phyloP scores from a whole-genome alignment of 1,139 yeast species.

The Tardiomyces depauwii region DNA sequence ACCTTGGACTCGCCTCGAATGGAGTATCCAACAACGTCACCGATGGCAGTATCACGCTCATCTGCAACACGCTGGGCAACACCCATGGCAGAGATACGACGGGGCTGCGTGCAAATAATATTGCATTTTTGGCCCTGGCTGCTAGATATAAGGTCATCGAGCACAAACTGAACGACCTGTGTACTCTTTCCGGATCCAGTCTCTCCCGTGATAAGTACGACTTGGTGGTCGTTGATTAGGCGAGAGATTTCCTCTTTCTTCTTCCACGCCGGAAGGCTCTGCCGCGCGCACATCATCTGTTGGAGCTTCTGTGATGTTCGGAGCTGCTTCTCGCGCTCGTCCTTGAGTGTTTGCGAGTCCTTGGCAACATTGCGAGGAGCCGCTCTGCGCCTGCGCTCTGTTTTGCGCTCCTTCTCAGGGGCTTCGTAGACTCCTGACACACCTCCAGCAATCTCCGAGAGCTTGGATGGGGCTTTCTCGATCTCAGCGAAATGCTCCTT shows the following conservation, averaged over 20 bases:
- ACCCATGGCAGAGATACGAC: constrained; percentile 93
- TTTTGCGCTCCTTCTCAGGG: neutral
- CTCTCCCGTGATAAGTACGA: constrained; percentile 83
- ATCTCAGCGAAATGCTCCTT: constrained; percentile 48
- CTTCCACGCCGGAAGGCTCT: constrained; percentile 73
- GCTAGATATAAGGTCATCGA: constrained; percentile 42
- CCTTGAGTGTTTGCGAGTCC: constrained; percentile 8
- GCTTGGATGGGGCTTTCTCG: constrained; percentile 63
- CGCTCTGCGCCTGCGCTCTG: neutral
- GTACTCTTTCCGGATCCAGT: constrained; percentile 97
- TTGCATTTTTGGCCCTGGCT: constrained; percentile 36
- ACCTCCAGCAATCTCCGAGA: constrained; percentile 33
- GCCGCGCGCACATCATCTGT: constrained; percentile 35
- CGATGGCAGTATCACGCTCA: constrained; percentile 60
- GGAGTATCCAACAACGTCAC: constrained; percentile 76
- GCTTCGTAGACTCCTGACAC: constrained; percentile 22
- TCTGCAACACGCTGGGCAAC: constrained; percentile 86
- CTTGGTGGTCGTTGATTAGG: constrained; percentile 46
- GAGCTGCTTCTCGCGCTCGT: constrained; percentile 8
- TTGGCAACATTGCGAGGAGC: constrained; percentile 2
- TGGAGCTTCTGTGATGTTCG: constrained; percentile 17
- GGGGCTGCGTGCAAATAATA: constrained; percentile 86
- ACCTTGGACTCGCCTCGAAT: constrained; percentile 77
- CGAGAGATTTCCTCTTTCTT: constrained; percentile 46
- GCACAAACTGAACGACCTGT: constrained; percentile 78